Evolutionary conservation across 306 rosid genomes (phyloP).

Genomic region (Casuarina cunninghamiana): DNA sequence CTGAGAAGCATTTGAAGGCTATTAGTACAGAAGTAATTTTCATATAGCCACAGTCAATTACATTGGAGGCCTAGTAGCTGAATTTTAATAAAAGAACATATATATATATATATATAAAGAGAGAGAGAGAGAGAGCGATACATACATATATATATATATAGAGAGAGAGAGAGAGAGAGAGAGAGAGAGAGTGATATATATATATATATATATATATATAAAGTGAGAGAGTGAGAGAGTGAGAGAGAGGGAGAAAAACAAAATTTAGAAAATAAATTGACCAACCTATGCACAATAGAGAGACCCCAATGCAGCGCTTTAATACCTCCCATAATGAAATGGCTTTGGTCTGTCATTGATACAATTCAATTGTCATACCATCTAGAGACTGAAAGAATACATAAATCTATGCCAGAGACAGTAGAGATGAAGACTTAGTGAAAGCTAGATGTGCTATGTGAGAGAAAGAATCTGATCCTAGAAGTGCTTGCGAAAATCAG

Average conservation of each 20-base stretch:
- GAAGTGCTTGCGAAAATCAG: neutral
- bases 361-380: conserved; percentile 21
- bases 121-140: too few relatives aligned
- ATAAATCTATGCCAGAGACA: neutral
- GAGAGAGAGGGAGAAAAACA: neutral
- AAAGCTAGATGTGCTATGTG: neutral
- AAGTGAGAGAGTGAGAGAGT: too few relatives aligned
- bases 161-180: too few relatives aligned
- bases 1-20: conserved; percentile 30
- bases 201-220: too few relatives aligned
- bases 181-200: too few relatives aligned
- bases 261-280: conserved; percentile 21
- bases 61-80: neutral
- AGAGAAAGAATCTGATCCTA: neutral
- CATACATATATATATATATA: too few relatives aligned
- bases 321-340: conserved; percentile 68
- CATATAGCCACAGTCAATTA: neutral
- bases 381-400: neutral
- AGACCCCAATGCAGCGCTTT: conserved; percentile 61
- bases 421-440: neutral
- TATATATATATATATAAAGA: too few relatives aligned
- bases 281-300: conserved; percentile 72
- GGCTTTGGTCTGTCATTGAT: conserved; percentile 65
- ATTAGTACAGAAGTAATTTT: neutral
- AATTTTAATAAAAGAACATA: neutral